Percentiles rank a stretch among this genome's conserved stretches.
Evolutionary conservation across 805 yeast genomes (phyloP).

Genomic region (Sungouiella thailandica): DNA sequence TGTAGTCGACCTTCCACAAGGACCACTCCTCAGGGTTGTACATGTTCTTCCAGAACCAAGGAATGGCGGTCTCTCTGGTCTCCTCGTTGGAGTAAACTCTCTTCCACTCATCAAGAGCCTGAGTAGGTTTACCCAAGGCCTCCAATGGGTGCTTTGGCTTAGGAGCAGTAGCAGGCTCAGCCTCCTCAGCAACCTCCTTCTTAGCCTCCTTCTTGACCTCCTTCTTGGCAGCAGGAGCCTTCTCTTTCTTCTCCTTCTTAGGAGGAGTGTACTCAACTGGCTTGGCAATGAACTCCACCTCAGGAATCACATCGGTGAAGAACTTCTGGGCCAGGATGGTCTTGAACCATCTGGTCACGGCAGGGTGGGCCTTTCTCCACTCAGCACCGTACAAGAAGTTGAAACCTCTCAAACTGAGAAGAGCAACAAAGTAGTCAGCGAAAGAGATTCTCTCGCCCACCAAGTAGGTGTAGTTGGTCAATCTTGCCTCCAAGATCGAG

Average conservation of each 20-base stretch:
- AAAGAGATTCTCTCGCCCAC: slow-evolving; percentile 59
- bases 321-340: slow-evolving; percentile 46
- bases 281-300: slow-evolving; percentile 56
- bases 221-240: slow-evolving; percentile 36
- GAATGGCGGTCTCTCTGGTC: slow-evolving; percentile 88
- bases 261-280: slow-evolving; percentile 64
- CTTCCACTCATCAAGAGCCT: slow-evolving; percentile 89
- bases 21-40: slow-evolving; percentile 93
- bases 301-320: slow-evolving; percentile 44
- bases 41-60: slow-evolving; percentile 95
- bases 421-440: slow-evolving; percentile 61
- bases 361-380: slow-evolving; percentile 62
- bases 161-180: slow-evolving; percentile 50
- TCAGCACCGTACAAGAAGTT: slow-evolving; percentile 54
- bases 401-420: slow-evolving; percentile 51
- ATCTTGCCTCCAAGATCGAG: slow-evolving; percentile 50
- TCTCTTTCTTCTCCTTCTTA: slow-evolving; percentile 60
- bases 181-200: slow-evolving; percentile 31
- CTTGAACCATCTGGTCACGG: slow-evolving; percentile 65
- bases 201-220: slow-evolving; percentile 25
- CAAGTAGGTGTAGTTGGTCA: slow-evolving; percentile 57
- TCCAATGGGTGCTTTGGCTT: slow-evolving; percentile 92
- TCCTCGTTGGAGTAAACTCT: slow-evolving; percentile 95
- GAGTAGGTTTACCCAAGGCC: slow-evolving; percentile 65
- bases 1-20: slow-evolving; percentile 90